Base-by-base conservation (phyloP, 176 grass and related monocot genomes). In the Carex scoparia region DNA sequence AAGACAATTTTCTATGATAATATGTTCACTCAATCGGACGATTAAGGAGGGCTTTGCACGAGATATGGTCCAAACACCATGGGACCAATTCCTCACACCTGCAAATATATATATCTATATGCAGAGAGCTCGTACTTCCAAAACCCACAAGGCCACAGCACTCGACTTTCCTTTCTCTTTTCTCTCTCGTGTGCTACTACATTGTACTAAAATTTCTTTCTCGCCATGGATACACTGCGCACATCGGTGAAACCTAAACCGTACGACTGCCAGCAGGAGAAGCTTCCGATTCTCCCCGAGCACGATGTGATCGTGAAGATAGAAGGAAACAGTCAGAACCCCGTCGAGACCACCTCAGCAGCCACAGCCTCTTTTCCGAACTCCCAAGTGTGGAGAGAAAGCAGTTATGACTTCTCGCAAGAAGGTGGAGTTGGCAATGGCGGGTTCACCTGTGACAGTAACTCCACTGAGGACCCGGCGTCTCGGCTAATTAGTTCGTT, bases 261-360 rank as follows among this genome's bases (percentile, higher is more conserved):
- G 19, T 42, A 70, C 40, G 63, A 49, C 2, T 3, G 18, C 5
- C 61, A 70, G 84, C 58, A 51, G 48, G 86, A 97, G 72, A 57
- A 79, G 6, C 87, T 65, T 4, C 69, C 74, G 12, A 11, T 84
- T 42, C 66, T 84, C 38, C 16, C 79, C 16, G 75, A 83, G 38
- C 73, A 79, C 16, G 54, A 67, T 53, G 90, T 99, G 57, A 90
- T 99, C 55, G 91, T 99, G 80, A 96, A 94, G 85, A 94, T 99
- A 80, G 97, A 99, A 13, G 72, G 83, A 0, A 80, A 84, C 1
- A 84, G 69, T 30, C 87, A 74, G 1, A 79, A 79, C 60, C 79
- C 81, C 3, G 31, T 88, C 32, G 88, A 76, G 44, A 7, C 18
- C 30, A 14, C 19, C 4, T 61, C 38, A 40, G 38, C 85, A 0